Evolutionary conservation across 176 grass and related monocot genomes (phyloP), one percentile per base, ranked within the genome.

Genomic region (Cenchrus purpureus): DNA sequence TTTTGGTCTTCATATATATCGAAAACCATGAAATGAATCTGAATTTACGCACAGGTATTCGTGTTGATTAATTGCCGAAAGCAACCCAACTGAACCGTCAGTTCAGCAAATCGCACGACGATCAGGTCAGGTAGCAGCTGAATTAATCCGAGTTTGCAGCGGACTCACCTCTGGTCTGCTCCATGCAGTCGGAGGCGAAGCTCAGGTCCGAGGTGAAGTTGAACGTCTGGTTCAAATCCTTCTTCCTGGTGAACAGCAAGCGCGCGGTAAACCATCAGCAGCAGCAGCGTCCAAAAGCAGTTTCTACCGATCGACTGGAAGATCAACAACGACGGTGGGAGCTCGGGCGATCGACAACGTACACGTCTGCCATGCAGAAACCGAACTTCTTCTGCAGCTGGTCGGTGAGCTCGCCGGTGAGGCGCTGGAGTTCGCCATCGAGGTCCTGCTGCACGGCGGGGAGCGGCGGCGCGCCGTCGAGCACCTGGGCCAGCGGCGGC

Each of bases 181-280:
- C 10, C 32, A 80, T 74, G 82, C 95, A 95, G 0, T 88, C 68
- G 61, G 17, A 25, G 40, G 91, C 58, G 87, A 95, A 98, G 51
- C 19, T 76, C 25, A 19, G 0, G 65, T 93, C 80, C 0, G 75
- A 16, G 29, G 58, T 37, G 80, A 83, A 92, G 71, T 76, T 20
- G 82, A 98, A 98, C 63, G 93, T 80, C 55, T 66, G 76, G 59
- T 89, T 80, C 68, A 88, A 64, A 74, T 98, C 95, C 31, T 73
- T 53, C 29, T 79, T 15, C 82, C 92, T 98, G 88, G 10, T 48
- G 88, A 60, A 42, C 54, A 65, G 10, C 57, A 60, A n/a, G 19
- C 56, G 56, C 17, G 2, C 7, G 8, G 6, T 58, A 3, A 55
- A 4, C 51, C 48, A 79, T n/a, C 6, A 32, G n/a, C 52, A 83